Evolutionary conservation across 176 grass and related monocot genomes (phyloP).

Genomic region (Oryza officinalis): DNA sequence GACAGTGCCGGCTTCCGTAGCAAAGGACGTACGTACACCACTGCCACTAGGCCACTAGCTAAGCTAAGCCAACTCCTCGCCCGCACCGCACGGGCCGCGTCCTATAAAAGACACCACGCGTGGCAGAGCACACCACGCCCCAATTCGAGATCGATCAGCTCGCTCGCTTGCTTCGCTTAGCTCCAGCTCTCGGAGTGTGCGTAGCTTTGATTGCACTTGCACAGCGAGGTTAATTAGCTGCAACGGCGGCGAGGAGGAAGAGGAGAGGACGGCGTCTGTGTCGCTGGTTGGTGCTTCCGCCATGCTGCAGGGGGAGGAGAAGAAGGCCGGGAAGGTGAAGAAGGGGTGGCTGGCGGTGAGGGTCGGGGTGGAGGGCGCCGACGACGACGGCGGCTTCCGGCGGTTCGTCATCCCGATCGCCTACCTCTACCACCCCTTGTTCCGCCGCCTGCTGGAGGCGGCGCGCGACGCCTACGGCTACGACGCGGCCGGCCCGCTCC

Average conservation of each 20-base stretch:
- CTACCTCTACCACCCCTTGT: slow-evolving; percentile 83
- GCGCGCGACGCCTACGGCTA: slow-evolving; percentile 84
- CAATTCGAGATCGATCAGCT: not conserved
- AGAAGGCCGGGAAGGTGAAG: slow-evolving; percentile 77
- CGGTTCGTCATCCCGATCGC: slow-evolving; percentile 93
- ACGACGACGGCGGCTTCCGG: slow-evolving; percentile 20
- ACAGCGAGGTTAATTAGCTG: not conserved
- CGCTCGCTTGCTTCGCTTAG: not conserved
- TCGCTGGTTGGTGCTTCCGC: not conserved
- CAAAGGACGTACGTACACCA: slow-evolving; percentile 40
- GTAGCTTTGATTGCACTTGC: not conserved
- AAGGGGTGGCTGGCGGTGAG: slow-evolving; percentile 84
- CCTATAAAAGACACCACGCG: slow-evolving; percentile 37
- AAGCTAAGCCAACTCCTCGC: too few relatives aligned
- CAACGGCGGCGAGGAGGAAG: slow-evolving; percentile 23
- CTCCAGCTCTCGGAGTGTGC: slow-evolving; percentile 22
- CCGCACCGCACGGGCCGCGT: not conserved
- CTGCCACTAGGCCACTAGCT: not conserved
- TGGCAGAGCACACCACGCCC: not conserved
- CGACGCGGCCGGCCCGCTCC: slow-evolving; percentile 59
- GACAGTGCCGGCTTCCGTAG: slow-evolving; percentile 26
- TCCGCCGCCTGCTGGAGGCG: slow-evolving; percentile 64
- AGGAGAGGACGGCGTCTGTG: not conserved
- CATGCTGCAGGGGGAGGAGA: slow-evolving; percentile 68
- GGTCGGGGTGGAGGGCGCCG: slow-evolving; percentile 59